phyloP scores from a whole-genome alignment of 345 rosid species.

The Heritiera fomes region DNA sequence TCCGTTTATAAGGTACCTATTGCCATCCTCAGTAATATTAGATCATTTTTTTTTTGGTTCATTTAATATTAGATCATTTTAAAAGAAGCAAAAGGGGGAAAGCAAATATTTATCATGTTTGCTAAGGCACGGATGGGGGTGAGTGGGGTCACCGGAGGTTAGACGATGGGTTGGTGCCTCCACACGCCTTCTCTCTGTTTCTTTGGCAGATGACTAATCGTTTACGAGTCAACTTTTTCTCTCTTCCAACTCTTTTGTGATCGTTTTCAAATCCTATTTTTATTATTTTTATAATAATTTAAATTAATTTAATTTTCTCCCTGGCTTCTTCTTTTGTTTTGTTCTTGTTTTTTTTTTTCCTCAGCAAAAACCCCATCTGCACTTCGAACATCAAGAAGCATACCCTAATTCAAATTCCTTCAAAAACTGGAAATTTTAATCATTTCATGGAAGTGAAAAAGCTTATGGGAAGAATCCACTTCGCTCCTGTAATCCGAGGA shows the following conservation, averaged over 20 bases:
- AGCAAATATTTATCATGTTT: background rate
- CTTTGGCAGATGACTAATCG: background rate
- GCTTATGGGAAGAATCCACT: background rate
- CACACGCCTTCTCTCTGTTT: background rate
- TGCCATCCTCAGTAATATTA: no score
- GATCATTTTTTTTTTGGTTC: no score
- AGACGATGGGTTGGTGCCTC: conserved; percentile 24
- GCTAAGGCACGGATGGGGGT: background rate
- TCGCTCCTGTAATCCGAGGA: background rate
- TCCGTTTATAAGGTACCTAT: no score
- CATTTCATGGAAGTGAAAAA: background rate
- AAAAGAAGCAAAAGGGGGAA: no score
- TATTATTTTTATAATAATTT: background rate
- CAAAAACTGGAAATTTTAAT: background rate
- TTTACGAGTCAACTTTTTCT: conserved; percentile 30
- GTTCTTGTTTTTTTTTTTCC: background rate
- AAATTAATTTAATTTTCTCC: background rate
- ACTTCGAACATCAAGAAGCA: no score
- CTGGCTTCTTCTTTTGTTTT: background rate
- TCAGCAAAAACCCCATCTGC: background rate
- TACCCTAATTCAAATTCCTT: conserved; percentile 12
- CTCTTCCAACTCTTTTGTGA: background rate
- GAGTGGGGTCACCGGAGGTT: conserved; percentile 27
- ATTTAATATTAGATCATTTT: no score
- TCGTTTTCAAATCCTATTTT: background rate